phyloP scores from a whole-genome alignment of 768 basidiomycete species.

The Mycena olivaceomarginata region DNA sequence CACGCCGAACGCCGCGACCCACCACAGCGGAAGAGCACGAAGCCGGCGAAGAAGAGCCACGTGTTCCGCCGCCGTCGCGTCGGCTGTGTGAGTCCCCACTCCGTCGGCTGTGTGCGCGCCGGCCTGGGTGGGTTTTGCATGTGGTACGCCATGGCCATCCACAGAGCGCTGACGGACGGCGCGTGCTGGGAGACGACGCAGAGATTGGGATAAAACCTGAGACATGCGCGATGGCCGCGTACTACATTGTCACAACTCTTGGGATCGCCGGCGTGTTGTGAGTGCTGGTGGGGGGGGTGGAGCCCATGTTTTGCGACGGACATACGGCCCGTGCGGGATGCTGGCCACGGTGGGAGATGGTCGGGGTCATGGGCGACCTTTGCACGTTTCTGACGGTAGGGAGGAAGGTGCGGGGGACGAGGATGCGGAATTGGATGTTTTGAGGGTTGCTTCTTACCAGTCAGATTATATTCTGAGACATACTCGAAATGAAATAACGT shows the following conservation, averaged over 20 bases:
- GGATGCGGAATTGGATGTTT: conserved; percentile 69
- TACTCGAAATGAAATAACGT: conserved; percentile 19
- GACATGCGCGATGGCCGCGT: conserved; percentile 72
- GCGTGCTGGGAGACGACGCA: conserved; percentile 87
- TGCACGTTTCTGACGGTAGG: conserved; percentile 80
- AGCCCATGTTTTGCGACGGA: conserved; percentile 52
- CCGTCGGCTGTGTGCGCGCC: conserved; percentile 72
- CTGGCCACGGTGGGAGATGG: conserved; percentile 59
- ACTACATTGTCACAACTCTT: too few species aligned
- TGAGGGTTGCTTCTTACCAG: conserved; percentile 1
- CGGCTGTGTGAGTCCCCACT: conserved; percentile 78
- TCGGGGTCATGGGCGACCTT: conserved; percentile 73
- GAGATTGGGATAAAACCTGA: conserved; percentile 80
- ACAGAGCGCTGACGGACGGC: conserved; percentile 77
- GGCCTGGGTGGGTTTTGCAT: conserved; percentile 89
- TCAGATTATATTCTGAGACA: background rate
- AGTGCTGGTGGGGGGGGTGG: conserved; percentile 46
- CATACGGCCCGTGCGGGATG: conserved; percentile 65
- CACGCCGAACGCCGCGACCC: conserved; percentile 67
- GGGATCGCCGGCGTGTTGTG: conserved; percentile 51
- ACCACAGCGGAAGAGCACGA: conserved; percentile 80
- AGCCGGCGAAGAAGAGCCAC: conserved; percentile 88
- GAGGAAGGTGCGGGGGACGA: conserved; percentile 82
- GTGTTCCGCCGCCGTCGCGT: conserved; percentile 62
- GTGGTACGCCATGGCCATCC: conserved; percentile 62